Base-by-base conservation (phyloP, 768 basidiomycete species). In the Pleurotus giganteus region DNA sequence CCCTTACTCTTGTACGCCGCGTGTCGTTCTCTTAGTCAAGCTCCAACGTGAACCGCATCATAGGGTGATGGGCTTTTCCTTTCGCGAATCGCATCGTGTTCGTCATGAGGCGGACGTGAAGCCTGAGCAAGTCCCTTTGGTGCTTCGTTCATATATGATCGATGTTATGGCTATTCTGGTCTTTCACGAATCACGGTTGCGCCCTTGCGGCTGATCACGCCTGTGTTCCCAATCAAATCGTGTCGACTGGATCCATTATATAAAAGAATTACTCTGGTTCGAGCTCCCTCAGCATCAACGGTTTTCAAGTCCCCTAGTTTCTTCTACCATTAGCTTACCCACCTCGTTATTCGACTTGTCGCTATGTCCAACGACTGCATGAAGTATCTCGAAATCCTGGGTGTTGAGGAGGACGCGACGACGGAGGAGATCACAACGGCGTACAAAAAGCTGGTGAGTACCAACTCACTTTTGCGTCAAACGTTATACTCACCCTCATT, bases 381-480 rank as follows among this genome's bases (percentile, higher is more conserved):
- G 66, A 64, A 67, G 45, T 43, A 62, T 34, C 65, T 69, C 50
- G 63, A 74, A 51, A 68, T 78, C 23, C 71, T 85, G 17, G 81
- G 76, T 45, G 68, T 85, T 54, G 62, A 64, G 17, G 63, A 62
- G 29, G 70, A 77, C 58, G 77, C 82, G 27, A 76, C 73, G 47
- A 71, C 75, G 50, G 79, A 82, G 19, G 76, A 75, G 13, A 73
- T 85, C 62, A 76, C 71, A 60, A 60, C 63, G 34, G 81, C 83
- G 24, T 85, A 83, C 70, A 84, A 79, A 66, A 72, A 72, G 60
- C 66, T 81, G 61, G 83, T 83, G 62, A 53, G 76, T 66, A 29
- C 29, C 34, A 21, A 41, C 34, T 32, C 32, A 26, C 9, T 50
- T 26, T 8, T 32, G 5, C 21, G 47, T 13, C 27, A 23, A 19